phyloP scores from a whole-genome alignment of 2,329 filamentous ascomycete species.

The Neophaeococcomyces aloes region DNA sequence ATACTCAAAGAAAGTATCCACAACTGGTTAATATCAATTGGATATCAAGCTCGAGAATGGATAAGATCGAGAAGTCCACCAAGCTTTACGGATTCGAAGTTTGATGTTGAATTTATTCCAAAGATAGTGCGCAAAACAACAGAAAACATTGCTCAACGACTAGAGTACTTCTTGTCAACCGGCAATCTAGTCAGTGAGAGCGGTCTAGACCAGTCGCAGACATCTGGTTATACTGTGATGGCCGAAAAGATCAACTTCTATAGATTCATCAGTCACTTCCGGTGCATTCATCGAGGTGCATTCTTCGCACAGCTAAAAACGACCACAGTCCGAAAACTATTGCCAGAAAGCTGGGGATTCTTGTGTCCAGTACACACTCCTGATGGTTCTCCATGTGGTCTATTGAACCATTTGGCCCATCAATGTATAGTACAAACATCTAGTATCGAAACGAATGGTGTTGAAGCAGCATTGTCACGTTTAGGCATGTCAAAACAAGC shows the following conservation, averaged over 20 bases:
- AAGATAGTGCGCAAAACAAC: constrained; percentile 73
- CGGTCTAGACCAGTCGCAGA: constrained; percentile 87
- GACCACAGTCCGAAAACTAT: constrained; percentile 85
- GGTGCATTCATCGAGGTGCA: constrained; percentile 96
- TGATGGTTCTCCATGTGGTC: constrained; percentile 86
- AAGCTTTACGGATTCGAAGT: constrained; percentile 63
- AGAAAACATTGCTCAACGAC: constrained; percentile 72
- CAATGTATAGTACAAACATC: constrained; percentile 83
- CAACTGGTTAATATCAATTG: constrained; percentile 67
- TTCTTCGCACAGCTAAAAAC: constrained; percentile 98
- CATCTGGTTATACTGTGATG: constrained; percentile 88
- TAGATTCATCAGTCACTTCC: constrained; percentile 96
- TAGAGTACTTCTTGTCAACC: constrained; percentile 94
- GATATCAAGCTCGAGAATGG: constrained; percentile 45
- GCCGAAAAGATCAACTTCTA: constrained; percentile 99
- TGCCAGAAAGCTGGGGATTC: constrained; percentile 97
- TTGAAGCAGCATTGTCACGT: constrained; percentile 64
- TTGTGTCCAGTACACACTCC: constrained; percentile 95
- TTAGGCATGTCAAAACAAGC: constrained; percentile 68
- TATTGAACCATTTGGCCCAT: constrained; percentile 90
- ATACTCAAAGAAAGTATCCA: constrained; percentile 91
- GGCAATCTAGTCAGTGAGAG: constrained; percentile 87
- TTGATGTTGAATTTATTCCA: constrained; percentile 65
- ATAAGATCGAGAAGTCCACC: constrained; percentile 40
- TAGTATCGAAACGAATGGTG: constrained; percentile 59